Conservation (phyloP, 805 yeast genomes). For the Komagataella pseudopastoris region DNA sequence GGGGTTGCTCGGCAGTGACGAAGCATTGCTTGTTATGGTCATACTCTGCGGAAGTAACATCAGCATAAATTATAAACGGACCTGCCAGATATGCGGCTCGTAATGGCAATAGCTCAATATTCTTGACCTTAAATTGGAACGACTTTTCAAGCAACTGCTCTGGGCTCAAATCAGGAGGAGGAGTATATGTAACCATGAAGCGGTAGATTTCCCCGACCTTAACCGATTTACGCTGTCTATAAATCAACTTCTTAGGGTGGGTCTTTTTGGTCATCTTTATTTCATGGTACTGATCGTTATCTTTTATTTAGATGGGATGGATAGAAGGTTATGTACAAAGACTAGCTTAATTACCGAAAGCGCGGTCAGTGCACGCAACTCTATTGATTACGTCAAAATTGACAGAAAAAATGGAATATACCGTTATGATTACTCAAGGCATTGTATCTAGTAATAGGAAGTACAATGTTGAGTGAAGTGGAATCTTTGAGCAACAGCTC, state of each 20-base stretch:
- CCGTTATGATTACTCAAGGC: background rate
- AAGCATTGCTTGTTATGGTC: slow-evolving; percentile 36
- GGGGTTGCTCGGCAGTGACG: slow-evolving; percentile 68
- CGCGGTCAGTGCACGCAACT: background rate
- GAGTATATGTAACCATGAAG: slow-evolving; percentile 35
- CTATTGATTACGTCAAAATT: background rate
- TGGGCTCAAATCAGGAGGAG: slow-evolving; percentile 13
- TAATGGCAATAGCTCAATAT: slow-evolving; percentile 56
- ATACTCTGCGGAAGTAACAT: slow-evolving; percentile 59
- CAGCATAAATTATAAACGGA: slow-evolving; percentile 78
- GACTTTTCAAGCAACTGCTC: slow-evolving; percentile 3
- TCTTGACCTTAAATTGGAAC: slow-evolving; percentile 48
- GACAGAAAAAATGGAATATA: no score
- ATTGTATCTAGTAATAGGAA: no score
- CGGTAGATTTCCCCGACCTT: slow-evolving; percentile 51
- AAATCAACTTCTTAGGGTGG: slow-evolving; percentile 1
- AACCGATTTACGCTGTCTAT: slow-evolving; percentile 16
- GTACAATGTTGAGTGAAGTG: no score
- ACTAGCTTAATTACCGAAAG: background rate
- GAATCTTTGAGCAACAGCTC: no score
- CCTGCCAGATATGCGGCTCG: slow-evolving; percentile 83
- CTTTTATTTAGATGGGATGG: background rate
- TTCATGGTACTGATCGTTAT: background rate
- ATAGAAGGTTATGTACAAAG: background rate
- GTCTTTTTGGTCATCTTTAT: background rate